Conservation (phyloP, 352 stramenopile genomes). For the Pythium aristosporum region DNA sequence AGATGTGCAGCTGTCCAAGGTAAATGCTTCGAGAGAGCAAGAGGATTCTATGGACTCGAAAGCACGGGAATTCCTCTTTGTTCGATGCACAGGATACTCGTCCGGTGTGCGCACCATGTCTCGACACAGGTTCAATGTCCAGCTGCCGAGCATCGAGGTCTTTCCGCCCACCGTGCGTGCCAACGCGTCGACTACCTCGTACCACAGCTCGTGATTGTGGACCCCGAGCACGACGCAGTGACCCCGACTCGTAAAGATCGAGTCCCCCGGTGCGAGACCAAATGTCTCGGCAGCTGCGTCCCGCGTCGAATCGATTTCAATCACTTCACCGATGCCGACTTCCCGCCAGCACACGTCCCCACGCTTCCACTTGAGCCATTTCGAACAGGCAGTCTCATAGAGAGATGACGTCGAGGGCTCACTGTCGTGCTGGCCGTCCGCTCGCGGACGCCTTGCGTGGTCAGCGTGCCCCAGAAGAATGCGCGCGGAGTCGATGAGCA, state of each 20-base stretch:
- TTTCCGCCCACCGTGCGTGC: background rate
- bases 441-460: background rate
- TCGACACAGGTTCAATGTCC: constrained; percentile 33
- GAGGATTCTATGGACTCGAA: background rate
- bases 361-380: constrained; percentile 12
- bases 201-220: constrained; percentile 68
- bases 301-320: constrained; percentile 32
- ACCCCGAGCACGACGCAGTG: constrained; percentile 61
- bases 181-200: constrained; percentile 33
- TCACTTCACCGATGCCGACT: constrained; percentile 11
- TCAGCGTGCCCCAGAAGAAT: background rate
- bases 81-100: constrained; percentile 25
- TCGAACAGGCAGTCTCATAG: background rate
- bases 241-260: constrained; percentile 58
- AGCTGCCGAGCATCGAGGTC: constrained; percentile 26
- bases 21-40: background rate
- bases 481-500: constrained; percentile 23
- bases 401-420: background rate
- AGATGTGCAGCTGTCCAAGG: background rate
- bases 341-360: constrained; percentile 20
- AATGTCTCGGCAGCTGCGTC: constrained; percentile 32
- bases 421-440: background rate
- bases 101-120: constrained; percentile 17
- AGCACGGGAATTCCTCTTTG: background rate
- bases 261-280: constrained; percentile 45